These are phyloP conservation scores for Corniculantispora saksenae DNA, from an alignment of 2,329 filamentous ascomycete species.

Conservation along the genomic window DNA sequence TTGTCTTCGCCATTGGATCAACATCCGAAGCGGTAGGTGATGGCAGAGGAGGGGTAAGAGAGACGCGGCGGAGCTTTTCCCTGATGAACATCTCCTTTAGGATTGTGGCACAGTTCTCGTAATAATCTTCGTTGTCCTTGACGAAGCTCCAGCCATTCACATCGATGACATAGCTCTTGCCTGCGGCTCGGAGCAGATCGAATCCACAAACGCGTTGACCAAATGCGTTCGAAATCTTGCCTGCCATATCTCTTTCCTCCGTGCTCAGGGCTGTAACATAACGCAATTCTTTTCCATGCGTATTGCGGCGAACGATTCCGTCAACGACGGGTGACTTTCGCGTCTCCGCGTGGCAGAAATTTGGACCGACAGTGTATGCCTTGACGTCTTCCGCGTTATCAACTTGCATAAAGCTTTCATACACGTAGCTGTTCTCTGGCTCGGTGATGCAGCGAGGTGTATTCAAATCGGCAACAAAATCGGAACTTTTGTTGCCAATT, in stretches of 20 bases:
- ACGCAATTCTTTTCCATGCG: slow-evolving; percentile 93
- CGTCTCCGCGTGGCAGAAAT: slow-evolving; percentile 95
- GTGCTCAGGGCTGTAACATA: slow-evolving; percentile 85
- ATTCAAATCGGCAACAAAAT: slow-evolving; percentile 77
- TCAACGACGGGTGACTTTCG: slow-evolving; percentile 97
- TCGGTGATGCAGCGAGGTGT: slow-evolving; percentile 82
- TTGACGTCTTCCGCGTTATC: slow-evolving; percentile 99
- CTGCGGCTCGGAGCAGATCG: slow-evolving; percentile 82
- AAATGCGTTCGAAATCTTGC: slow-evolving; percentile 87
- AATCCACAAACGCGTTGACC: slow-evolving; percentile 96
- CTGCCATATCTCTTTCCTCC: slow-evolving; percentile 82
- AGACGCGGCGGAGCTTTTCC: slow-evolving; percentile 67
- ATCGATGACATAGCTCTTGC: slow-evolving; percentile 95
- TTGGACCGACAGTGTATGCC: slow-evolving; percentile 91
- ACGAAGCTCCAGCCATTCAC: slow-evolving; percentile 99
- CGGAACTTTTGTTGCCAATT: slow-evolving; percentile 98
- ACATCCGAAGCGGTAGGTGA: slow-evolving; percentile 49
- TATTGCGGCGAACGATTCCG: slow-evolving; percentile 91
- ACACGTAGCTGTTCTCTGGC: slow-evolving; percentile 81
- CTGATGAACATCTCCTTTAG: slow-evolving; percentile 84
- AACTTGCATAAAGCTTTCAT: slow-evolving; percentile 94
- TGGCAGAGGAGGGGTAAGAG: slow-evolving; percentile 59
- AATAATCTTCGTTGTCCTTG: slow-evolving; percentile 98
- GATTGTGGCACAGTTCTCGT: slow-evolving; percentile 85
- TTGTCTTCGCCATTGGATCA: slow-evolving; percentile 38